Conservation (phyloP, 2,329 filamentous ascomycete species). For the Ramichloridium luteum region DNA sequence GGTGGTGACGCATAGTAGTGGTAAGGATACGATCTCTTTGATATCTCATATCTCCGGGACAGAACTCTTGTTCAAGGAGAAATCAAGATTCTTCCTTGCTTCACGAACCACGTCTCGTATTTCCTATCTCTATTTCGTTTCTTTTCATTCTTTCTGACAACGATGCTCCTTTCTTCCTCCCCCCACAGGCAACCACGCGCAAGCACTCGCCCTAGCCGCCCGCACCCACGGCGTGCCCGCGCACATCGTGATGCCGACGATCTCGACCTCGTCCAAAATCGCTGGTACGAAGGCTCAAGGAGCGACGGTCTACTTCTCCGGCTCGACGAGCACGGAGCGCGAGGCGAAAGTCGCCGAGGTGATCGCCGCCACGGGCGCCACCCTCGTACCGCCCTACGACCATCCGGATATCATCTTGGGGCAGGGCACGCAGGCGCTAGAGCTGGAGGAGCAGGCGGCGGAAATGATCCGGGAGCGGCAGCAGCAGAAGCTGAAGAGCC, state of each 20-base stretch:
- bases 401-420: slow-evolving; percentile 85
- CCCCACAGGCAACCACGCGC: slow-evolving; percentile 79
- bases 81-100: too few species aligned
- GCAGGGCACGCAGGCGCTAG: slow-evolving; percentile 79
- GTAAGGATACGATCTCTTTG: slow-evolving; percentile 33
- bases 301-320: slow-evolving; percentile 67
- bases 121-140: too few species aligned
- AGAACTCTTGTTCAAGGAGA: too few species aligned
- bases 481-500: neutral
- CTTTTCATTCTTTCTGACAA: too few species aligned
- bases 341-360: slow-evolving; percentile 64
- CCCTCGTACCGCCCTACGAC: slow-evolving; percentile 80
- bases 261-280: slow-evolving; percentile 75
- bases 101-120: too few species aligned
- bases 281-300: slow-evolving; percentile 69
- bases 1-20: slow-evolving; percentile 82
- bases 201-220: slow-evolving; percentile 80
- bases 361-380: slow-evolving; percentile 58
- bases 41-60: too few species aligned
- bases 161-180: too few species aligned
- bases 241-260: slow-evolving; percentile 85
- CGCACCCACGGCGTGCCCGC: slow-evolving; percentile 60
- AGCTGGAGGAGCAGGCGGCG: slow-evolving; percentile 62
- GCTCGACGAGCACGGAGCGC: slow-evolving; percentile 66
- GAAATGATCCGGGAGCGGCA: slow-evolving; percentile 44